Evolutionary conservation across 129 eudicot genomes (phyloP).

Genomic region (Chrysanthemum seticuspe): DNA sequence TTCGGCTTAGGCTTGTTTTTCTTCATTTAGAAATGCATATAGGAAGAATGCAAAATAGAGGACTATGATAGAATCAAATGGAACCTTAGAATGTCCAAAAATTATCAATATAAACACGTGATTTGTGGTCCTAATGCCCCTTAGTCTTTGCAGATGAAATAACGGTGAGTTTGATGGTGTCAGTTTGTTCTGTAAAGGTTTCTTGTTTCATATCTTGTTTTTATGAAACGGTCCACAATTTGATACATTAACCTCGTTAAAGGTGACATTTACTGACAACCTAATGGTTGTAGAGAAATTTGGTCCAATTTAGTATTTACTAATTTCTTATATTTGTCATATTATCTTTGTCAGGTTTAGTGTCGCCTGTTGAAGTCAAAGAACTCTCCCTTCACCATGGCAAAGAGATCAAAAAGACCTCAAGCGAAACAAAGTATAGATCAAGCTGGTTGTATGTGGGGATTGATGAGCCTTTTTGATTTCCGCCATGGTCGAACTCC

Average conservation of each 20-base stretch:
- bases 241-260: background rate
- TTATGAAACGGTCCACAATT: background rate
- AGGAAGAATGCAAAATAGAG: background rate
- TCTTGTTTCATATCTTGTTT: background rate
- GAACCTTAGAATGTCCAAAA: background rate
- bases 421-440: conserved; percentile 45
- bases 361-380: conserved; percentile 7
- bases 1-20: background rate
- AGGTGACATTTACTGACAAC: background rate
- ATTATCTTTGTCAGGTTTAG: conserved; percentile 27
- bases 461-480: conserved; percentile 70
- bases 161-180: background rate
- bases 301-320: background rate
- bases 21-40: background rate
- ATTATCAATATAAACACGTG: no score
- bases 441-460: conserved; percentile 83
- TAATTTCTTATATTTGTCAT: conserved; percentile 14
- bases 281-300: background rate
- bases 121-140: background rate
- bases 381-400: conserved; percentile 41
- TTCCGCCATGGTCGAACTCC: conserved; percentile 72
- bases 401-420: conserved; percentile 67
- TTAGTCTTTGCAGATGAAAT: background rate
- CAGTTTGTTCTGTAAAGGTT: background rate
- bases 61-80: background rate